phyloP scores from a whole-genome alignment of 768 basidiomycete genomes.

The Mycena rosella region DNA sequence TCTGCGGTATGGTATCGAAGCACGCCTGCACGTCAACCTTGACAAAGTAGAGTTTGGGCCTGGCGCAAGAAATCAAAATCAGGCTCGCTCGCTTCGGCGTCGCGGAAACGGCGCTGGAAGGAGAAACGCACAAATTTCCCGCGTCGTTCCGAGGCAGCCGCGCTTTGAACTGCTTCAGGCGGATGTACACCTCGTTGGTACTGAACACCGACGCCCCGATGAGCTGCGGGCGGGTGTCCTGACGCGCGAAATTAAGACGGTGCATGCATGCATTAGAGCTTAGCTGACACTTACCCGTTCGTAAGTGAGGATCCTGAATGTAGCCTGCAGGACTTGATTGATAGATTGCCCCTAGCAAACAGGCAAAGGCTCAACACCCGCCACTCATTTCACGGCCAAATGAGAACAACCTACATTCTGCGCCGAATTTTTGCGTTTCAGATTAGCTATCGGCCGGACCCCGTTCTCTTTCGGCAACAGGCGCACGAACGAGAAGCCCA shows the following conservation, averaged over 20 bases:
- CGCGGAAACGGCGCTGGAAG: background rate
- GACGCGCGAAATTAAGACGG: slow-evolving; percentile 6
- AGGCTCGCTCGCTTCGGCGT: slow-evolving; percentile 7
- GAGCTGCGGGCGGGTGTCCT: slow-evolving; percentile 73
- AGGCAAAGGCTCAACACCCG: background rate
- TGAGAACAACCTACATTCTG: slow-evolving; percentile 45
- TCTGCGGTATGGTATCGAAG: slow-evolving; percentile 96
- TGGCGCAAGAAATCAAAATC: slow-evolving; percentile 49
- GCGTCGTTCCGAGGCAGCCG: slow-evolving; percentile 55
- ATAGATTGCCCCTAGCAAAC: slow-evolving; percentile 73
- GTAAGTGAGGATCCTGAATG: slow-evolving; percentile 89
- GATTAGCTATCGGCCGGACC: slow-evolving; percentile 94
- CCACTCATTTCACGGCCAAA: background rate
- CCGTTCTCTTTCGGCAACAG: slow-evolving; percentile 96
- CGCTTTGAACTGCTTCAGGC: slow-evolving; percentile 78
- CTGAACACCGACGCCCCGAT: slow-evolving; percentile 89
- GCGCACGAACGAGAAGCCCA: slow-evolving; percentile 90
- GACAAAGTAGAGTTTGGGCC: slow-evolving; percentile 93
- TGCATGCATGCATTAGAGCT: background rate
- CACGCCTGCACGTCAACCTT: slow-evolving; percentile 97
- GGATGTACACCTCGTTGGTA: slow-evolving; percentile 83
- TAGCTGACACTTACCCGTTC: slow-evolving; percentile 72
- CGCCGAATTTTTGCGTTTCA: slow-evolving; percentile 64
- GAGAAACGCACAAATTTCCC: slow-evolving; percentile 62
- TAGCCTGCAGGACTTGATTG: slow-evolving; percentile 86